A percentile compares a stretch with the other conserved stretches of the same genome.
phyloP scores from a whole-genome alignment of 2,329 filamentous ascomycete genomes.

The Aspergillus uvarum region DNA sequence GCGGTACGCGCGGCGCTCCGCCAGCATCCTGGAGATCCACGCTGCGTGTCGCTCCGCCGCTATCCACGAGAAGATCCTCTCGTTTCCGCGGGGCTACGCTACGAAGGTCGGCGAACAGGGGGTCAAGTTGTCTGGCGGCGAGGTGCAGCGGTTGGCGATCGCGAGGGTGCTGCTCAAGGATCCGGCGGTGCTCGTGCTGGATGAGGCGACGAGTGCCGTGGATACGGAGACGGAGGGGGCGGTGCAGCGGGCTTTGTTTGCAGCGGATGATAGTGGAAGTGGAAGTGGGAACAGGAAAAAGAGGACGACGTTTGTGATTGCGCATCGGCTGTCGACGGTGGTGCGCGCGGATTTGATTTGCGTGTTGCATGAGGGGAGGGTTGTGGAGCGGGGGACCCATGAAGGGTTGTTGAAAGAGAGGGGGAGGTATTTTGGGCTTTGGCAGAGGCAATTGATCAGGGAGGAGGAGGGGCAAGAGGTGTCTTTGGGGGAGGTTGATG shows the following conservation, averaged over 20 bases:
- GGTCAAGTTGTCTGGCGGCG: neutral
- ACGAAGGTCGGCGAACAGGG: neutral
- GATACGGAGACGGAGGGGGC: slow-evolving; percentile 38
- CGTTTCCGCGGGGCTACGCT: neutral
- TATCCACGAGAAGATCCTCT: too few species aligned
- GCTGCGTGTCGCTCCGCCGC: neutral
- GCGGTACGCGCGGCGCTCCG: neutral
- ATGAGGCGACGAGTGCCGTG: slow-evolving; percentile 46
- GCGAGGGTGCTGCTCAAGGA: slow-evolving; percentile 44
- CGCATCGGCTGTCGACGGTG: slow-evolving; percentile 42
- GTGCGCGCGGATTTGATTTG: slow-evolving; percentile 24
- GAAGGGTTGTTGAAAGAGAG: slow-evolving; percentile 34
- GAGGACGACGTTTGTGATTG: slow-evolving; percentile 33
- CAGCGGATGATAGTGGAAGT: too few species aligned
- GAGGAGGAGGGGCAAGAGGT: neutral
- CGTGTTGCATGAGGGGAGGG: slow-evolving; percentile 41
- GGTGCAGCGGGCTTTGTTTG: slow-evolving; percentile 22
- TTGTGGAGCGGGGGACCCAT: slow-evolving; percentile 45
- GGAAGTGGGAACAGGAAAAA: slow-evolving; percentile 8
- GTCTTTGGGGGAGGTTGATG: too few species aligned
- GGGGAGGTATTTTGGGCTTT: neutral
- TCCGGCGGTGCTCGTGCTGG: slow-evolving; percentile 42
- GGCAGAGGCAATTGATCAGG: neutral
- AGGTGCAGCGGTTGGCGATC: slow-evolving; percentile 43
- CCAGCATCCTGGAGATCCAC: neutral